phyloP scores from a whole-genome alignment of 495 filamentous ascomycete species.

The Hypoxylon intermedium region DNA sequence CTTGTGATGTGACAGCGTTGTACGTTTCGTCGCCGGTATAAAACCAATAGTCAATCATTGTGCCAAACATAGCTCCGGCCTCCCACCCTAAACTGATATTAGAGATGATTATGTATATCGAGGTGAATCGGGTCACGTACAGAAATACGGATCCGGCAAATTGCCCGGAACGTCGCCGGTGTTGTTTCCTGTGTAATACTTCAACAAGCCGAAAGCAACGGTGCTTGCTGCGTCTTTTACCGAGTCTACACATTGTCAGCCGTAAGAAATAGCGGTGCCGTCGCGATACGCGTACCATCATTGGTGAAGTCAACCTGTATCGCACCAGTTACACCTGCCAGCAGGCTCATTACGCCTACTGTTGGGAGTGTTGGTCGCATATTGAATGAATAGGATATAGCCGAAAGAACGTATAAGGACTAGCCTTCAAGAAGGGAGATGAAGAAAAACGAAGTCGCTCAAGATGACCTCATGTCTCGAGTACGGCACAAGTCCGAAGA shows the following conservation, averaged over 20 bases:
- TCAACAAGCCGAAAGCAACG: conserved; percentile 54
- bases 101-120: not conserved
- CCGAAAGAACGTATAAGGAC: conserved; percentile 17
- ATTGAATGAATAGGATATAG: conserved; percentile 23
- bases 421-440: conserved; percentile 21
- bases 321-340: conserved; percentile 34
- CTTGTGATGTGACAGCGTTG: conserved; percentile 72
- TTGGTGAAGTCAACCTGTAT: conserved; percentile 29
- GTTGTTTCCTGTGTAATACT: conserved; percentile 73
- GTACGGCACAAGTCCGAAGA: not conserved
- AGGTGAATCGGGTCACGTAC: conserved; percentile 35
- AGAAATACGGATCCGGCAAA: conserved; percentile 78
- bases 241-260: conserved; percentile 42
- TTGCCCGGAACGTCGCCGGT: conserved; percentile 76
- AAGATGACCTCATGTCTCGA: conserved; percentile 28
- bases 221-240: conserved; percentile 53
- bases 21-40: conserved; percentile 79
- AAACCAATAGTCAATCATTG: conserved; percentile 83
- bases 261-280: not conserved
- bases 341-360: conserved; percentile 35
- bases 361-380: conserved; percentile 26
- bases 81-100: conserved; percentile 67
- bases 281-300: conserved; percentile 11
- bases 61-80: conserved; percentile 76
- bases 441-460: conserved; percentile 7